A percentile compares a stretch with the other conserved stretches of the same genome.
These are phyloP conservation scores for Sonneratia alba DNA, from an alignment of 345 rosid species.

Conservation along the genomic window DNA sequence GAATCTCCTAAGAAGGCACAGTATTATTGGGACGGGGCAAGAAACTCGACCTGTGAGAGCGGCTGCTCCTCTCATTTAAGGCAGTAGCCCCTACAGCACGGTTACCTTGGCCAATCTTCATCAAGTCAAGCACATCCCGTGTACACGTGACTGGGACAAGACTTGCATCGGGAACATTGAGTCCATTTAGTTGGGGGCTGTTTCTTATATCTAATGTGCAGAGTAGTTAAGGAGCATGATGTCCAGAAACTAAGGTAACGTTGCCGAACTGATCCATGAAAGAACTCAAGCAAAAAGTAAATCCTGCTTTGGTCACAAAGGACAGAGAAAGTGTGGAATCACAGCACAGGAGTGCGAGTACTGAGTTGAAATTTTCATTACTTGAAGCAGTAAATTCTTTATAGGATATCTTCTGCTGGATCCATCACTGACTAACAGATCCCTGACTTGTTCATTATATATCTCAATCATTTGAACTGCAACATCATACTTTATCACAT, in stretches of 20 bases:
- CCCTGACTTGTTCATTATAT: conserved; percentile 96
- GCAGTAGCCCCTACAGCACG: conserved; percentile 99
- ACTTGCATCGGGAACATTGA: conserved; percentile 96
- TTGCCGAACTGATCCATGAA: neutral
- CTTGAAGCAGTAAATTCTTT: neutral
- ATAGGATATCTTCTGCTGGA: conserved; percentile 91
- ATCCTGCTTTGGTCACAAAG: too few species aligned
- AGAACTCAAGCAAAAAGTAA: neutral
- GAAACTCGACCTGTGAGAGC: conserved; percentile 70
- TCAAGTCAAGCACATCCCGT: conserved; percentile 82
- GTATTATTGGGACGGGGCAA: neutral
- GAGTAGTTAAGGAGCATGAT: conserved; percentile 32
- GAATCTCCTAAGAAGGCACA: neutral
- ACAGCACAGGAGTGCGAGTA: too few species aligned
- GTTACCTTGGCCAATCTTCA: conserved; percentile 84
- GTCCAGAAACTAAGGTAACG: neutral
- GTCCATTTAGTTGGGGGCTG: conserved; percentile 82
- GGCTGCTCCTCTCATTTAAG: conserved; percentile 89
- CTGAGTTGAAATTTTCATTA: neutral
- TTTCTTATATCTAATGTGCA: conserved; percentile 87
- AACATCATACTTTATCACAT: conserved; percentile 61
- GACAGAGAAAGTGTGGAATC: too few species aligned
- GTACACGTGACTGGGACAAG: conserved; percentile 74
- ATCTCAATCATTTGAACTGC: conserved; percentile 99
- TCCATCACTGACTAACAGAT: conserved; percentile 79